Percentiles rank a stretch among this genome's conserved stretches.
These are phyloP conservation scores for Panellus pusillus DNA, from an alignment of 768 basidiomycete species.

Conservation along the genomic window DNA sequence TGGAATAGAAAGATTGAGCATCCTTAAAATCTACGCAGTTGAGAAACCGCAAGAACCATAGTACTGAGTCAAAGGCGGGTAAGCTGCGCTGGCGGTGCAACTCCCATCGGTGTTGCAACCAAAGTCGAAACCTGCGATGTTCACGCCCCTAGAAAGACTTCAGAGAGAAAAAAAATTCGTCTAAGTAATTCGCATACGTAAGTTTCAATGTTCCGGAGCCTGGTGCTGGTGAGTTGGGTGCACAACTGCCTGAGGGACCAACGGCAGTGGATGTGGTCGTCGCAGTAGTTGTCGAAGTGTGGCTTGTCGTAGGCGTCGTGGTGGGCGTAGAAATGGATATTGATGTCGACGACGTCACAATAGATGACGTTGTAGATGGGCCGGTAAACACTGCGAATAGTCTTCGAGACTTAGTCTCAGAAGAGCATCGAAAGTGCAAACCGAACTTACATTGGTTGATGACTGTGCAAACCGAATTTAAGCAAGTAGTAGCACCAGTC, in stretches of 20 bases:
- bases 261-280: constrained; percentile 5
- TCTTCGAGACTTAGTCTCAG: constrained; percentile 14
- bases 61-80: constrained; percentile 46
- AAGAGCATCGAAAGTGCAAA: background rate
- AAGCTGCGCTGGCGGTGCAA: constrained; percentile 38
- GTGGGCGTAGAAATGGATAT: constrained; percentile 12
- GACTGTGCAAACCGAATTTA: constrained; percentile 31
- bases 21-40: background rate
- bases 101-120: constrained; percentile 47
- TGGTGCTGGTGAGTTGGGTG: constrained; percentile 25
- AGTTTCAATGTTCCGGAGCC: constrained; percentile 35
- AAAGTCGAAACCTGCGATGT: constrained; percentile 57
- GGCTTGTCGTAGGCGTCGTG: constrained; percentile 13
- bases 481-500: constrained; percentile 37
- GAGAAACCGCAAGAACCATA: constrained; percentile 29
- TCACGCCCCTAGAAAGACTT: constrained; percentile 36
- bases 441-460: constrained; percentile 30
- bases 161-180: background rate
- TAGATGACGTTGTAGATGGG: constrained; percentile 16
- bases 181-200: constrained; percentile 15
- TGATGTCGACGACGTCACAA: constrained; percentile 1
- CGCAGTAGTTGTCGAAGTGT: constrained; percentile 11
- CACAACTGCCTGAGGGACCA: constrained; percentile 13
- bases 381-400: constrained; percentile 37
- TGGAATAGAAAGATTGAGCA: constrained; percentile 6